Base-by-base conservation (phyloP, 192 early-diverging fungal genomes). In the Jimgerdemannia flammicorona region DNA sequence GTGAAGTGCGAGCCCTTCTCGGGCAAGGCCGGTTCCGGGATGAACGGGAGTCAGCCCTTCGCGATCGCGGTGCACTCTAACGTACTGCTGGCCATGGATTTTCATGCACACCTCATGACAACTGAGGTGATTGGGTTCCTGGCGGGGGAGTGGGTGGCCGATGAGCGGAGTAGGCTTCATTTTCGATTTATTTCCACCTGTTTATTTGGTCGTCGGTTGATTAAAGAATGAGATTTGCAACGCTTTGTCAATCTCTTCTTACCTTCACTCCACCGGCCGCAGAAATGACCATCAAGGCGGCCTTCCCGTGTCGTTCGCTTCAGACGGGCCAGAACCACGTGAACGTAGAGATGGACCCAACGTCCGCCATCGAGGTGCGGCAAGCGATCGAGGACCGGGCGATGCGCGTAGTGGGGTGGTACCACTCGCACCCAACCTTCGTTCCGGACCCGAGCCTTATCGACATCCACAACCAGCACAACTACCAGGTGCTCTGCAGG, bases 401-500 rank as follows among this genome's bases (percentile, higher is more conserved):
- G 8, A 83, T 97, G 87, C 78, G 84, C 42, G 92, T 97, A 8
- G 93, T 97, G 3, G 96, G 96, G 63, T 97, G 96, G 96, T 97
- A 97, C 81, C 96, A 97, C 81, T 94, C 92, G 29, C 96, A 97
- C 78, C 96, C 96, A 4, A 92, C 92, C 1, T 96, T 96, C 84
- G 80, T 86, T 3, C 95, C 96, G 4, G 92, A 95, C 66, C 96
- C 96, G 41, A 93, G 92, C 43, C 81, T 92, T n/a, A 90, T 96
- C 40, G 96, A 97, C 78, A 87, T 97, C 75, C 89, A 94, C 72
- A 97, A 96, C 77, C 96, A 97, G 80, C 87, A 87, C 4, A 92
- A 90, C 14, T 95, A 97, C 67, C 96, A 97, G 79, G 81, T 78
- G 43, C 85, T 95, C 9, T 96, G 93, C 76, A 83, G 90, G 59